Conservation (phyloP, 169 alveolate genomes). For the Plasmodium coatneyi region DNA sequence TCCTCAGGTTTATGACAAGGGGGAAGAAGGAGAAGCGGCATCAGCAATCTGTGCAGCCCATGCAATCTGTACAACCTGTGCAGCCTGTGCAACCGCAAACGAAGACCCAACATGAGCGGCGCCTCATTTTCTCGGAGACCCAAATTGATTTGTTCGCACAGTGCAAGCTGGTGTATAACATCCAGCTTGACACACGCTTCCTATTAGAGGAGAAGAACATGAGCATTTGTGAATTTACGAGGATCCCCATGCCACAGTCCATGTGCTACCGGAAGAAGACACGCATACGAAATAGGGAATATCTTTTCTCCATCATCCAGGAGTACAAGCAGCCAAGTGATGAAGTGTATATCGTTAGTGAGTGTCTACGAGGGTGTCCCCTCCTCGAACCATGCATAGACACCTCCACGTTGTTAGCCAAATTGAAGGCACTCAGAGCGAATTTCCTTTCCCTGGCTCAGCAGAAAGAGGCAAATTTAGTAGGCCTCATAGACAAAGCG, state of each 20-base stretch:
- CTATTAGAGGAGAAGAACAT: constrained; percentile 82
- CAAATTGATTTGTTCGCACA: constrained; percentile 44
- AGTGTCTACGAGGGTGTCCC: constrained; percentile 71
- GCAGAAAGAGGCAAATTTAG: constrained; percentile 43
- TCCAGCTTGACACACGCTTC: constrained; percentile 79
- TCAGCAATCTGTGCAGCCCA: neutral
- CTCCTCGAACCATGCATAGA: constrained; percentile 17
- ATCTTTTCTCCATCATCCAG: constrained; percentile 79
- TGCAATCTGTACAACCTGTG: neutral
- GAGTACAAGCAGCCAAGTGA: constrained; percentile 76
- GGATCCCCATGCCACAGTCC: constrained; percentile 87
- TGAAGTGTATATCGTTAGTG: constrained; percentile 75
- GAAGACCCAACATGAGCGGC: neutral
- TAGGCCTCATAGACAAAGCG: constrained; percentile 7
- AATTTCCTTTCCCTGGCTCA: constrained; percentile 37
- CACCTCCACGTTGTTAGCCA: constrained; percentile 24
- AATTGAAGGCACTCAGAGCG: constrained; percentile 11
- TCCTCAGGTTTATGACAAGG: neutral
- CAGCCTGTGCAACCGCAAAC: neutral
- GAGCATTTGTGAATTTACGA: constrained; percentile 83
- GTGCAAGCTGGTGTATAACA: constrained; percentile 29
- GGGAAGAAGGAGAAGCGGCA: neutral
- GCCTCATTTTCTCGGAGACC: constrained; percentile 63
- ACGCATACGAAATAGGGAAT: constrained; percentile 77
- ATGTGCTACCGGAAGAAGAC: constrained; percentile 83